These are phyloP conservation scores for Geotrichum candidum DNA, from an alignment of 1,139 yeast genomes.

Conservation along the genomic window DNA sequence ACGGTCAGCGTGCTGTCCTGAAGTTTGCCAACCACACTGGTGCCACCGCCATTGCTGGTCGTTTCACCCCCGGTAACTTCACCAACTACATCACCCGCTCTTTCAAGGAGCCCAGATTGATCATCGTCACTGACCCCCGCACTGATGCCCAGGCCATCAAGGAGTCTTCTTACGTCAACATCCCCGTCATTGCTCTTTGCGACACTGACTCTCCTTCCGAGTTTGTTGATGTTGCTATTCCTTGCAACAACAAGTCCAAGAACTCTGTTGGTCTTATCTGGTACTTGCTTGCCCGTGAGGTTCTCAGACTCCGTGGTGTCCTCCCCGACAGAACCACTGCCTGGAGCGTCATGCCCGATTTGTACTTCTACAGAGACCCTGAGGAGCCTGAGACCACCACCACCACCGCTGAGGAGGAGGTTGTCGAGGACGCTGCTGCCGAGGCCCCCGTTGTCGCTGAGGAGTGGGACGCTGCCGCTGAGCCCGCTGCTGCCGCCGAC, in stretches of 20 bases:
- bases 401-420: conserved; percentile 50
- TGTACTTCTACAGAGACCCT: conserved; percentile 99
- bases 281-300: conserved; percentile 99
- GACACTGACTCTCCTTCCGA: conserved; percentile 99
- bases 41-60: conserved; percentile 99
- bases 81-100: conserved; percentile 99
- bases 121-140: conserved; percentile 99
- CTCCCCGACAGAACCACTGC: conserved; percentile 94
- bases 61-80: conserved; percentile 99
- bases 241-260: conserved; percentile 99
- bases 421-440: conserved; percentile 57
- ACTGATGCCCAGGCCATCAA: conserved; percentile 99
- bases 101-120: conserved; percentile 99
- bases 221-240: conserved; percentile 98
- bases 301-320: conserved; percentile 97
- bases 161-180: conserved; percentile 99
- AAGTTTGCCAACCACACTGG: conserved; percentile 99
- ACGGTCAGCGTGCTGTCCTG: conserved; percentile 99
- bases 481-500: conserved; percentile 50
- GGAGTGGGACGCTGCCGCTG: conserved; percentile 75
- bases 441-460: conserved; percentile 61
- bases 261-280: conserved; percentile 99
- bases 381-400: conserved; percentile 91
- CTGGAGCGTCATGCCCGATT: conserved; percentile 99
- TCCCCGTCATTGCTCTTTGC: conserved; percentile 98